A percentile compares a stretch with the other conserved stretches of the same genome.
These are phyloP conservation scores for Linnemannia zychae DNA, from an alignment of 192 early-diverging fungal species.

Conservation along the genomic window DNA sequence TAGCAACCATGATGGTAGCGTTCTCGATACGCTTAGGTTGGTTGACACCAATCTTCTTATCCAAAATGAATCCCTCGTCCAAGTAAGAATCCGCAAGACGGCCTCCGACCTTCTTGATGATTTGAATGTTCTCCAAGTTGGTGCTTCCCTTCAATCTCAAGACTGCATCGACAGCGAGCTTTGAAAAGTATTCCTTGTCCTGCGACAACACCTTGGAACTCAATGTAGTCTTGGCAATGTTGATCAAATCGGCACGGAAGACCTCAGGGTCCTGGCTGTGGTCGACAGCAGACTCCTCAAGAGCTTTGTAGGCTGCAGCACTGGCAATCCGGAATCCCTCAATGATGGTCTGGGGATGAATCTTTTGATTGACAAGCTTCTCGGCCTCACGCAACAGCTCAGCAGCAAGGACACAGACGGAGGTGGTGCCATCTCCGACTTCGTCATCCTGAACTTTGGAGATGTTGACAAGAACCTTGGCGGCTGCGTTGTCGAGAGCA, in stretches of 20 bases:
- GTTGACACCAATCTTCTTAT: slow-evolving; percentile 98
- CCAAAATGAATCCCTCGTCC: slow-evolving; percentile 96
- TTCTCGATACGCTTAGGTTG: slow-evolving; percentile 96
- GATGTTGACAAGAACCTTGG: slow-evolving; percentile 96
- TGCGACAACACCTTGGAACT: slow-evolving; percentile 96
- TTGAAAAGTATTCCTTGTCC: slow-evolving; percentile 95
- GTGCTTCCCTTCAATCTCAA: slow-evolving; percentile 94
- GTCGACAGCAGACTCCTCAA: slow-evolving; percentile 84
- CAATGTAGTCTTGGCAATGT: slow-evolving; percentile 97
- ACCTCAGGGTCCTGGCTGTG: slow-evolving; percentile 72
- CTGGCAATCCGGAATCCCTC: slow-evolving; percentile 94
- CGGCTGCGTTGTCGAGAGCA: slow-evolving; percentile 96
- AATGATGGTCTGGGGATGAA: slow-evolving; percentile 97
- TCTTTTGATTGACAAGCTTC: slow-evolving; percentile 89
- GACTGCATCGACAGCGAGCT: slow-evolving; percentile 97
- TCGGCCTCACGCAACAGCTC: slow-evolving; percentile 95
- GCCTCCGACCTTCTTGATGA: slow-evolving; percentile 98
- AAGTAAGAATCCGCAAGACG: slow-evolving; percentile 94
- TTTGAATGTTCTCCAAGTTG: slow-evolving; percentile 97
- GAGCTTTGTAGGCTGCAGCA: slow-evolving; percentile 80
- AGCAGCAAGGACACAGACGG: slow-evolving; percentile 95
- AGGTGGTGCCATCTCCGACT: slow-evolving; percentile 98
- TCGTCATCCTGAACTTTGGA: slow-evolving; percentile 99
- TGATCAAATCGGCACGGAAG: slow-evolving; percentile 91
- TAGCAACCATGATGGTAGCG: slow-evolving; percentile 95